These are phyloP conservation scores for Hypocrella siamensis DNA, from an alignment of 2,329 filamentous ascomycete species.

Conservation along the genomic window DNA sequence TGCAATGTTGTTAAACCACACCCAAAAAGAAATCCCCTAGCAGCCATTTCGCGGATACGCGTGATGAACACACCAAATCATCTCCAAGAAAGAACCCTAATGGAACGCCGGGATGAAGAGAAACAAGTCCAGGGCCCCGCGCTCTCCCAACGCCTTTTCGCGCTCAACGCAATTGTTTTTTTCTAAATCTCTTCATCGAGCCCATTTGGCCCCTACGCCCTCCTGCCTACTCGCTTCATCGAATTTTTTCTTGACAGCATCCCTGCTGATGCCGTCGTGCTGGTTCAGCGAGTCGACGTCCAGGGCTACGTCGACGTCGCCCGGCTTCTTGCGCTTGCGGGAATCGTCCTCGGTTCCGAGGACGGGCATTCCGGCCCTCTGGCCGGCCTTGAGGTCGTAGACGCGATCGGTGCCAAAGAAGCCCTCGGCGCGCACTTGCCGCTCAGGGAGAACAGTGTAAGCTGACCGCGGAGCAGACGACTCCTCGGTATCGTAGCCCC, in stretches of 20 bases:
- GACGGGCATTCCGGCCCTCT: constrained; percentile 45
- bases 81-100: too few species aligned
- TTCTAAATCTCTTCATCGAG: too few species aligned
- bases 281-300: constrained; percentile 67
- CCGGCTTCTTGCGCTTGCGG: constrained; percentile 86
- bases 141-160: constrained; percentile 67
- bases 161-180: too few species aligned
- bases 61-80: too few species aligned
- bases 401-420: constrained; percentile 94
- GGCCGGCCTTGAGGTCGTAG: constrained; percentile 59
- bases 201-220: constrained; percentile 52
- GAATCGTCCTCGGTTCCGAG: constrained; percentile 66
- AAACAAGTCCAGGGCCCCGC: too few species aligned
- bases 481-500: constrained; percentile 81
- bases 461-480: constrained; percentile 58
- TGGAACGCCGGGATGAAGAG: too few species aligned
- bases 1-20: too few species aligned
- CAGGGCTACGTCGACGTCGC: constrained; percentile 84
- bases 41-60: too few species aligned
- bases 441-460: constrained; percentile 82
- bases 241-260: constrained; percentile 66
- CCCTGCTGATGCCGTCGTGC: constrained; percentile 67
- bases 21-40: too few species aligned
- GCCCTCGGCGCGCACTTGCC: constrained; percentile 68
- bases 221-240: constrained; percentile 55